Conservation (phyloP, 805 yeast genomes). For the Kodamaea leandrae region DNA sequence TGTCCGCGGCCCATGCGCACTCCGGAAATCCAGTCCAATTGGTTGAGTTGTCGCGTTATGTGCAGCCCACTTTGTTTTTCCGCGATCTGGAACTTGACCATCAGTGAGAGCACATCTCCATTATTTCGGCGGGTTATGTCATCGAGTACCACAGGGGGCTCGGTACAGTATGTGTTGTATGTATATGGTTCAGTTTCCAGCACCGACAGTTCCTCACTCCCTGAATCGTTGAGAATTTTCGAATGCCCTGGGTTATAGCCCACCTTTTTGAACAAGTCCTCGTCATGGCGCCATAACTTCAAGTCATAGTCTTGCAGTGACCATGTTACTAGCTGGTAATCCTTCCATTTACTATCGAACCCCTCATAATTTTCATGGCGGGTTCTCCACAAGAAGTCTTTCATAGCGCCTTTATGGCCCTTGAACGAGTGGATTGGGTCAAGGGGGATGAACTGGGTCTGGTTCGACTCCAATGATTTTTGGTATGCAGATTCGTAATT, state of each 20-base stretch:
- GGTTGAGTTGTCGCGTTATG: constrained; percentile 50
- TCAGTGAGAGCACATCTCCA: constrained; percentile 35
- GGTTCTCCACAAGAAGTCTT: constrained; percentile 85
- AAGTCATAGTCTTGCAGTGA: constrained; percentile 78
- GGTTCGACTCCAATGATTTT: constrained; percentile 22
- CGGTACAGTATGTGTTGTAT: constrained; percentile 35
- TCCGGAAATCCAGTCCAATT: constrained; percentile 90
- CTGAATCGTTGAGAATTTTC: constrained; percentile 21
- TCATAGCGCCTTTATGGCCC: constrained; percentile 83
- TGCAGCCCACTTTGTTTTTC: constrained; percentile 32
- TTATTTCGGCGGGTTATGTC: constrained; percentile 33
- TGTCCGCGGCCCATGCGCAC: constrained; percentile 64
- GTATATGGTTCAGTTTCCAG: constrained; percentile 12
- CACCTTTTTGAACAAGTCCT: constrained; percentile 34
- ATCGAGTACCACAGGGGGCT: constrained; percentile 34
- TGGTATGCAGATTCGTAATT: constrained; percentile 41
- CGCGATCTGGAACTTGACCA: constrained; percentile 34
- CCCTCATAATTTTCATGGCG: constrained; percentile 41
- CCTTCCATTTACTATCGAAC: constrained; percentile 52
- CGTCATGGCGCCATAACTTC: constrained; percentile 68
- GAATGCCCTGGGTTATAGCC: constrained; percentile 38
- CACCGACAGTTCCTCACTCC: constrained; percentile 10
- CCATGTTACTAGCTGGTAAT: constrained; percentile 93
- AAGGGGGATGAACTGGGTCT: constrained; percentile 24
- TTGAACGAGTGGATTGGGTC: constrained; percentile 52